Conservation (phyloP, 148 eudicot genomes). For the Chenopodium album region DNA sequence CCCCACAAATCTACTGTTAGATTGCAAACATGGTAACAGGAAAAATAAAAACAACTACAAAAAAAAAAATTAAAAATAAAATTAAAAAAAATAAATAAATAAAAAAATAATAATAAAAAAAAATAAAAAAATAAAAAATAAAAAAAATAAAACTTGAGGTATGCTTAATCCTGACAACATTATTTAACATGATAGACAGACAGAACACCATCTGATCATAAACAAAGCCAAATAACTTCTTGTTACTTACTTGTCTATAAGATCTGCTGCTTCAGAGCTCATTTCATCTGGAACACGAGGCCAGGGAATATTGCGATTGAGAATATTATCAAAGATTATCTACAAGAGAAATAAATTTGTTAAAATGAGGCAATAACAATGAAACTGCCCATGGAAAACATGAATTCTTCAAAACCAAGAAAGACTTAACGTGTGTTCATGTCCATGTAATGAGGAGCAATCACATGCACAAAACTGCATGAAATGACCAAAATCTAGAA, state of each 20-base stretch:
- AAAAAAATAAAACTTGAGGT: too few species aligned
- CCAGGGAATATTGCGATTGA: slow-evolving; percentile 95
- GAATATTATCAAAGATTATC: slow-evolving; percentile 96
- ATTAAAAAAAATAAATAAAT: too few species aligned
- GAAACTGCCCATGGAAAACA: not conserved
- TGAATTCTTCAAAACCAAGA: not conserved
- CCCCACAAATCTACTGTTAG: too few species aligned
- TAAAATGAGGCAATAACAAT: not conserved
- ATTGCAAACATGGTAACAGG: too few species aligned
- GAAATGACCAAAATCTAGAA: not conserved
- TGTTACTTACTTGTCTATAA: slow-evolving; percentile 73
- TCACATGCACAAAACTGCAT: too few species aligned
- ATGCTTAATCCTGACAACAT: not conserved
- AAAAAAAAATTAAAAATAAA: too few species aligned
- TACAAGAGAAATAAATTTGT: slow-evolving; percentile 29
- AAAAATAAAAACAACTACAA: too few species aligned
- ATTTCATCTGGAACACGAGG: slow-evolving; percentile 89
- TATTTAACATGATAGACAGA: not conserved
- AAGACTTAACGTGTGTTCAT: not conserved
- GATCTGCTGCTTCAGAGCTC: slow-evolving; percentile 81
- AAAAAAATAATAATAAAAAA: too few species aligned
- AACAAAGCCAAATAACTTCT: not conserved
- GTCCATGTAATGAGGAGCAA: not conserved
- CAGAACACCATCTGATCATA: not conserved
- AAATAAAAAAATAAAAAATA: too few species aligned